Evolutionary conservation across 2,329 filamentous ascomycete genomes (phyloP).

Genomic region (Huntiella decipiens): DNA sequence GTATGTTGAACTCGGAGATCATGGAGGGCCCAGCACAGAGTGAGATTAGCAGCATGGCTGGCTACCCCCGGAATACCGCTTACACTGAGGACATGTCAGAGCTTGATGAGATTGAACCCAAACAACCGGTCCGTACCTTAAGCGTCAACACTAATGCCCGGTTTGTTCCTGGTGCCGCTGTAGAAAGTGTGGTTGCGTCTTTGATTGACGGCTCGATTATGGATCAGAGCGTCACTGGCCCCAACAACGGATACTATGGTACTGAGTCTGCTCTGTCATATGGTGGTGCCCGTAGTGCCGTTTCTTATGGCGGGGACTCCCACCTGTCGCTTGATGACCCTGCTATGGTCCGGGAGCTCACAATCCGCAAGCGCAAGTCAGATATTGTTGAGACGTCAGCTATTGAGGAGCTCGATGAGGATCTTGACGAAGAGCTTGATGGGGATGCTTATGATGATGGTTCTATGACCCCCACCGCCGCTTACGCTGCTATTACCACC

Average conservation of each 20-base stretch:
- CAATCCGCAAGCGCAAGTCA: conserved; percentile 6
- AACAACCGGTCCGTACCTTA: conserved; percentile 51
- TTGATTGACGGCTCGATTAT: conserved; percentile 56
- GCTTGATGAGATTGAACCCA: conserved; percentile 37
- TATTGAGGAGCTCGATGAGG: background rate
- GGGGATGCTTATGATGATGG: conserved; percentile 2
- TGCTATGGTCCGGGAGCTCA: conserved; percentile 7
- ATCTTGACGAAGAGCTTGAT: background rate
- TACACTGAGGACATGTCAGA: conserved; percentile 33
- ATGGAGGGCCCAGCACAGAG: conserved; percentile 5
- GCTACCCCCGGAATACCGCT: conserved; percentile 34
- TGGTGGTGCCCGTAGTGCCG: conserved; percentile 12
- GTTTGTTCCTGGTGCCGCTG: conserved; percentile 52
- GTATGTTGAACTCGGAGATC: conserved; percentile 27
- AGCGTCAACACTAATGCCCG: conserved; percentile 63
- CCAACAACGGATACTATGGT: conserved; percentile 6
- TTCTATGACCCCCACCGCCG: conserved; percentile 31
- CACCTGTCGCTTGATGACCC: conserved; percentile 19
- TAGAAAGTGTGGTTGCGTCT: conserved; percentile 83
- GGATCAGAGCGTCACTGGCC: conserved; percentile 44
- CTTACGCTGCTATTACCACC: conserved; percentile 31
- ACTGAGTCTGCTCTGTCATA: conserved; percentile 8
- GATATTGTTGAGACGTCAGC: conserved; percentile 1
- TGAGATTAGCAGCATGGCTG: conserved; percentile 7
- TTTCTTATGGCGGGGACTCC: conserved; percentile 20